These are phyloP conservation scores for Meredithiella fracta DNA, from an alignment of 2,329 filamentous ascomycete species.

Conservation along the genomic window DNA sequence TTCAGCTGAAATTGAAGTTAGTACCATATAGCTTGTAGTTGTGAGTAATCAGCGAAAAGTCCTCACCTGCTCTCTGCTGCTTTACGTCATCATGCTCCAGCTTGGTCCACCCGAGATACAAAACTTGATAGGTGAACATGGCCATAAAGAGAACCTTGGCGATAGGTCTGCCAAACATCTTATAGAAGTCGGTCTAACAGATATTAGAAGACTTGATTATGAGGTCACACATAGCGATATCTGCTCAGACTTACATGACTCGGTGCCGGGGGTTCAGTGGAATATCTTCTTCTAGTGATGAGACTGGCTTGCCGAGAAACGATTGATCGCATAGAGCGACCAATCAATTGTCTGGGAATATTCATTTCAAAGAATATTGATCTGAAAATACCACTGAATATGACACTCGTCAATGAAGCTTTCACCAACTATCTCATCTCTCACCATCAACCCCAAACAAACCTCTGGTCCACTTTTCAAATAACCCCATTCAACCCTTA, in stretches of 20 bases:
- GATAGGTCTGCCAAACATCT: constrained; percentile 55
- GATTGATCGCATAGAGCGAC: neutral
- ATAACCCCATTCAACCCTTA: too few species aligned
- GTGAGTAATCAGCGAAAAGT: neutral
- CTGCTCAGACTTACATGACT: constrained; percentile 11
- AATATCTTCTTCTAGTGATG: constrained; percentile 1
- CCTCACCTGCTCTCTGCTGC: constrained; percentile 9
- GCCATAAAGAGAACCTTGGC: constrained; percentile 59
- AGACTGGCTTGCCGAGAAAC: neutral
- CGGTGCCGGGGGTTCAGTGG: constrained; percentile 9
- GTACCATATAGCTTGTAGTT: neutral
- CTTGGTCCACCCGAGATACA: constrained; percentile 59
- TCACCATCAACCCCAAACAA: too few species aligned
- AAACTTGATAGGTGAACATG: constrained; percentile 61
- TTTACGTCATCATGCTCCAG: constrained; percentile 53
- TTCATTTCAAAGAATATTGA: too few species aligned
- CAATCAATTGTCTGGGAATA: too few species aligned
- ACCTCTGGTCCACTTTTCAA: too few species aligned
- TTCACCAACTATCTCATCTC: too few species aligned
- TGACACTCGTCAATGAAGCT: too few species aligned
- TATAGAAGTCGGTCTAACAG: constrained; percentile 50
- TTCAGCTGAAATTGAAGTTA: constrained; percentile 1
- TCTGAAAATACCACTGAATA: too few species aligned
- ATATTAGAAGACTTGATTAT: neutral
- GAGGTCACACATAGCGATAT: neutral